Conservation (phyloP, 2,329 filamentous ascomycete species). For the Hymenoscyphus linearis region DNA sequence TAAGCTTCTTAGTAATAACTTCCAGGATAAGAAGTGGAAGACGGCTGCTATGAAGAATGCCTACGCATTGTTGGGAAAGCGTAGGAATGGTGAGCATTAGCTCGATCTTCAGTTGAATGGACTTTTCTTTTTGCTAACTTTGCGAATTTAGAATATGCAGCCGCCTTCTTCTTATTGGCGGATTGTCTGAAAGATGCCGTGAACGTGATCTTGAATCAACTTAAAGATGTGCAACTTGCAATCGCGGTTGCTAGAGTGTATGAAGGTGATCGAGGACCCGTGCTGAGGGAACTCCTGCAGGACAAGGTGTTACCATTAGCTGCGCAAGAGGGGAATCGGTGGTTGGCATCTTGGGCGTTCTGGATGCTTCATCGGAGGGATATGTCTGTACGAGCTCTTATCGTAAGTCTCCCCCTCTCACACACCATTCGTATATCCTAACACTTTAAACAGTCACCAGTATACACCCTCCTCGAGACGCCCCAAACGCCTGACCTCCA, state of each 20-base stretch:
- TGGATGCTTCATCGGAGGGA: constrained; percentile 82
- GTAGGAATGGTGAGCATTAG: constrained; percentile 64
- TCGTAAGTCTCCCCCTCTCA: constrained; percentile 48
- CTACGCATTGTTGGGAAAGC: constrained; percentile 86
- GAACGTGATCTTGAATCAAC: constrained; percentile 77
- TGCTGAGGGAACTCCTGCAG: constrained; percentile 68
- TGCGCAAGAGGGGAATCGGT: constrained; percentile 77
- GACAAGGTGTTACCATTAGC: constrained; percentile 76
- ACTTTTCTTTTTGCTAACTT: background rate
- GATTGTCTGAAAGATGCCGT: constrained; percentile 81
- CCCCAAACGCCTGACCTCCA: constrained; percentile 60
- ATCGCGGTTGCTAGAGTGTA: constrained; percentile 85
- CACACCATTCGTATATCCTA: constrained; percentile 11
- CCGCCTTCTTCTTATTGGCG: constrained; percentile 89
- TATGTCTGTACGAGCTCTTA: constrained; percentile 76
- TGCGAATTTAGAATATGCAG: constrained; percentile 68
- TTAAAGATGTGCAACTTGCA: constrained; percentile 84
- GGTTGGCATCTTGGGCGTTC: constrained; percentile 93
- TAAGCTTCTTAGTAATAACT: constrained; percentile 82
- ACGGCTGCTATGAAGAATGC: constrained; percentile 92
- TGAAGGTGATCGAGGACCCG: constrained; percentile 74
- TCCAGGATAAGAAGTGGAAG: constrained; percentile 78
- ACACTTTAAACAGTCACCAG: constrained; percentile 55
- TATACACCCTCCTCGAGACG: constrained; percentile 67
- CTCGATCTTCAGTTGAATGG: background rate